Conservation (phyloP, 2,329 filamentous ascomycete species). For the Diaporthe citri region DNA sequence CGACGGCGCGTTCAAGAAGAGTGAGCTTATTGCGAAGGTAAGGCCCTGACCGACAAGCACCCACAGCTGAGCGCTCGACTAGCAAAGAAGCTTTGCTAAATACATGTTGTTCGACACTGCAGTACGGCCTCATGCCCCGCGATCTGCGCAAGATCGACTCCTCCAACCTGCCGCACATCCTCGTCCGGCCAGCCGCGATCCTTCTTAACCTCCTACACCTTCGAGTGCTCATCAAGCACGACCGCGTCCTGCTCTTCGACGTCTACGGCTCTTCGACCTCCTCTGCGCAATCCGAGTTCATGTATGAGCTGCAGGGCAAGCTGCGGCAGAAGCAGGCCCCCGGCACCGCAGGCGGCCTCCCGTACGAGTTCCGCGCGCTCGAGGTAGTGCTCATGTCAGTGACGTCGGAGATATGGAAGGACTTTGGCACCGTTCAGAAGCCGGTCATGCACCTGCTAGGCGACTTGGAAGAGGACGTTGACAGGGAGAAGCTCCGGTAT, state of each 20-base stretch:
- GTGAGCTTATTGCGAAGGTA: conserved; percentile 94
- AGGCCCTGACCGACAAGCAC: conserved; percentile 41
- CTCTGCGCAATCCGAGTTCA: conserved; percentile 95
- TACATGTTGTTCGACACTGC: conserved; percentile 21
- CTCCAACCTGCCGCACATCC: conserved; percentile 92
- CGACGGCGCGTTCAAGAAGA: conserved; percentile 97
- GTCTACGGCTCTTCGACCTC: conserved; percentile 95
- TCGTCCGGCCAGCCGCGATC: conserved; percentile 92
- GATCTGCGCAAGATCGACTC: conserved; percentile 98
- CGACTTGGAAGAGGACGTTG: conserved; percentile 96
- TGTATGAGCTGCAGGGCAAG: conserved; percentile 96
- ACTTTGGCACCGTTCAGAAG: conserved; percentile 93
- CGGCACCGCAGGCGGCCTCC: conserved; percentile 72
- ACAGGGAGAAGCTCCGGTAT: conserved; percentile 90
- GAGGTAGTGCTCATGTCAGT: conserved; percentile 96
- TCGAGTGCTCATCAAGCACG: conserved; percentile 93
- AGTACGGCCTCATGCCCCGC: conserved; percentile 93
- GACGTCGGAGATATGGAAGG: conserved; percentile 89
- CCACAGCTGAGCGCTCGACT: not conserved
- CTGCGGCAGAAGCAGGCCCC: conserved; percentile 81
- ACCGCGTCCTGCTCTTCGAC: conserved; percentile 93
- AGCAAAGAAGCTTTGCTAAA: conserved; percentile 22
- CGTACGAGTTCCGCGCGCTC: conserved; percentile 95
- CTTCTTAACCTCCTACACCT: conserved; percentile 97
- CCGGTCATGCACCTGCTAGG: conserved; percentile 90